These are phyloP conservation scores for Scenedesmus sp. DNA, from an alignment of 163 green algal species.

Conservation along the genomic window DNA sequence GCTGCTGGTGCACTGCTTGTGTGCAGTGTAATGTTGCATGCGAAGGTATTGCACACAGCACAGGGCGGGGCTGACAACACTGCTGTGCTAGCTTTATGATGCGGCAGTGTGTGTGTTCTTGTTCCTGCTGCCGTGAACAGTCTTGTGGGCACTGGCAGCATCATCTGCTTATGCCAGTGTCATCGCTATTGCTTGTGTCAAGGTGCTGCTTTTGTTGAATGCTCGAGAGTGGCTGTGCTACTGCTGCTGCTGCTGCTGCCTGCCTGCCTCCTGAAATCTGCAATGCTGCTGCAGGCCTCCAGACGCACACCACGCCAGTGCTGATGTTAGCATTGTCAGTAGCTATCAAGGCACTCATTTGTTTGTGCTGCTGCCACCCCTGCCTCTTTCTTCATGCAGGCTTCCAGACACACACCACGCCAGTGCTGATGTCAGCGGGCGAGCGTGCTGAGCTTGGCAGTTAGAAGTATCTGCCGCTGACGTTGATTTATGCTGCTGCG, in stretches of 20 bases:
- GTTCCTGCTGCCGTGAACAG: no score
- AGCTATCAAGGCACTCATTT: no score
- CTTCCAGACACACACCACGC: conserved; percentile 98
- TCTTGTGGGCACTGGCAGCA: neutral
- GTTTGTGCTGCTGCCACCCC: no score
- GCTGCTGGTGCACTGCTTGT: neutral
- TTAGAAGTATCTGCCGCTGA: conserved; percentile 94
- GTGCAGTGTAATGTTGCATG: neutral
- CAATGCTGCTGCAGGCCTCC: conserved; percentile 71
- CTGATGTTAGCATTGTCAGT: conserved; percentile 78
- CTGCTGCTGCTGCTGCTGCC: neutral
- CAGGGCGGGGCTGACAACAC: neutral
- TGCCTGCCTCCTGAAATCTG: neutral
- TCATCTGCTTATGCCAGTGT: neutral
- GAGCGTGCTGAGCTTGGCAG: conserved; percentile 98
- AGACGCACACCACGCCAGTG: conserved; percentile 99
- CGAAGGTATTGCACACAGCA: neutral
- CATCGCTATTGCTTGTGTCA: no score
- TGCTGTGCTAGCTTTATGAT: neutral
- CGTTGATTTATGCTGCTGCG: neutral
- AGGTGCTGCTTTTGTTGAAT: neutral
- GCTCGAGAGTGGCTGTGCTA: no score
- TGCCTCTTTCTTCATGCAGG: neutral
- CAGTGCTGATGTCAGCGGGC: conserved; percentile 93
- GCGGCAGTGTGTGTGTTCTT: no score